These are phyloP conservation scores for Onygena corvina DNA, from an alignment of 2,329 filamentous ascomycete species.

Conservation along the genomic window DNA sequence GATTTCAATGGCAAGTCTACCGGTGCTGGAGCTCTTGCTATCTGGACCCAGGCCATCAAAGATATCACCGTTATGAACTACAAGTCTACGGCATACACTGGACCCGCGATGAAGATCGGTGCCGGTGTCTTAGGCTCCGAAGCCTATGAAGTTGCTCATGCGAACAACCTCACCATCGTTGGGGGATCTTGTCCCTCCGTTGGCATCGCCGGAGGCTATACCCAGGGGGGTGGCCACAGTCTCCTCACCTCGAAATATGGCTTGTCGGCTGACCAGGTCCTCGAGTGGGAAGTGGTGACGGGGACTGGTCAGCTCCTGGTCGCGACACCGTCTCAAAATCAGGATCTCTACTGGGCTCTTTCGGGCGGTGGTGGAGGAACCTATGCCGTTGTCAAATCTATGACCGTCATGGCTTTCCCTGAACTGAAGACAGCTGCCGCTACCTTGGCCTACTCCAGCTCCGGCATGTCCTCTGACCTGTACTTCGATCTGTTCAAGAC, in stretches of 20 bases:
- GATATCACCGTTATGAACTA: conserved; percentile 25
- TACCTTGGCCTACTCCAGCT: conserved; percentile 26
- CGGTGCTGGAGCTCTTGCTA: conserved; percentile 40
- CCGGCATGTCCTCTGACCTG: not conserved
- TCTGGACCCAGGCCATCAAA: conserved; percentile 27
- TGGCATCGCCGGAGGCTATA: conserved; percentile 39
- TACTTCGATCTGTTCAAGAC: not conserved
- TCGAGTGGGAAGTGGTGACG: conserved; percentile 38
- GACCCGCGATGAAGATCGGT: conserved; percentile 44
- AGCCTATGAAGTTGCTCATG: conserved; percentile 40
- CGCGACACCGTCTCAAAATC: conserved; percentile 31
- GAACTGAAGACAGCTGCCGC: conserved; percentile 29
- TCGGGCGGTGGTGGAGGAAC: conserved; percentile 35
- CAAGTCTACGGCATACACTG: conserved; percentile 28
- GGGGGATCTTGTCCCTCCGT: conserved; percentile 44
- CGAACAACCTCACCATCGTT: conserved; percentile 38
- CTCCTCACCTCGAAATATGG: conserved; percentile 41
- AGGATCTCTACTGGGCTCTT: conserved; percentile 41
- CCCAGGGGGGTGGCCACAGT: conserved; percentile 44
- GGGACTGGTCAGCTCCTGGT: conserved; percentile 36
- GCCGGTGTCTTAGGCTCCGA: conserved; percentile 44
- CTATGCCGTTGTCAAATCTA: conserved; percentile 45
- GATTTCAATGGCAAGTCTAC: conserved; percentile 46
- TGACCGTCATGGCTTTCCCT: conserved; percentile 43
- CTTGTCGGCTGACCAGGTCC: conserved; percentile 40